phyloP scores from a whole-genome alignment of 148 eudicot genomes.

The Beta vulgaris region DNA sequence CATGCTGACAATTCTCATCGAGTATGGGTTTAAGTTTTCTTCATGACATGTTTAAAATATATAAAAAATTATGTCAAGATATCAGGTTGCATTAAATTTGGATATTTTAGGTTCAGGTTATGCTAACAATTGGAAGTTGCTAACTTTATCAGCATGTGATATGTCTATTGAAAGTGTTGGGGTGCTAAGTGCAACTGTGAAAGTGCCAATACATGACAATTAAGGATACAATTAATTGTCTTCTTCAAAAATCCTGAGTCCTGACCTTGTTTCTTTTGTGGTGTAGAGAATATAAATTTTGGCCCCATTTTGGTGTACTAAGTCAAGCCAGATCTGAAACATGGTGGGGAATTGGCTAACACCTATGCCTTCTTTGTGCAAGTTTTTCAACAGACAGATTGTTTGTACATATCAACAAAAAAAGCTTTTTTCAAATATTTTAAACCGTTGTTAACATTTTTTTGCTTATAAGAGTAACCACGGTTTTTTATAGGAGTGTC shows the following conservation, averaged over 20 bases:
- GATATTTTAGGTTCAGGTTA: too few relatives aligned
- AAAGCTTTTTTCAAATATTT: background rate
- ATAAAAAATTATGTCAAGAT: too few relatives aligned
- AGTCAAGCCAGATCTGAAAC: conserved; percentile 18
- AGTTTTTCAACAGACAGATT: background rate
- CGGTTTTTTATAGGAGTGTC: too few relatives aligned
- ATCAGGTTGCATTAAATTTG: too few relatives aligned
- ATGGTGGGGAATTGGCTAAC: background rate
- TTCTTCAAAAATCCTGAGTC: background rate
- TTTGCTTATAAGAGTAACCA: too few relatives aligned
- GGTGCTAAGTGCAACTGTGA: background rate
- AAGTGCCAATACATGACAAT: conserved; percentile 11
- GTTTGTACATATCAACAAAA: background rate
- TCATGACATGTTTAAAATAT: too few relatives aligned
- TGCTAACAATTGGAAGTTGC: too few relatives aligned
- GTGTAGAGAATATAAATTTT: background rate
- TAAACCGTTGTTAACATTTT: too few relatives aligned
- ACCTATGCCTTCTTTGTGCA: background rate
- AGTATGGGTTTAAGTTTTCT: too few relatives aligned
- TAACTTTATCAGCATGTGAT: conserved; percentile 27
- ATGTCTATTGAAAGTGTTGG: background rate
- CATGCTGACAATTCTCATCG: too few relatives aligned
- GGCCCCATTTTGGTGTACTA: conserved; percentile 12
- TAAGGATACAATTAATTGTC: conserved; percentile 6
- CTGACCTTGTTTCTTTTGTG: conserved; percentile 9